Conservation (phyloP, 106 monocot species). For the Phalaenopsis aphrodite region DNA sequence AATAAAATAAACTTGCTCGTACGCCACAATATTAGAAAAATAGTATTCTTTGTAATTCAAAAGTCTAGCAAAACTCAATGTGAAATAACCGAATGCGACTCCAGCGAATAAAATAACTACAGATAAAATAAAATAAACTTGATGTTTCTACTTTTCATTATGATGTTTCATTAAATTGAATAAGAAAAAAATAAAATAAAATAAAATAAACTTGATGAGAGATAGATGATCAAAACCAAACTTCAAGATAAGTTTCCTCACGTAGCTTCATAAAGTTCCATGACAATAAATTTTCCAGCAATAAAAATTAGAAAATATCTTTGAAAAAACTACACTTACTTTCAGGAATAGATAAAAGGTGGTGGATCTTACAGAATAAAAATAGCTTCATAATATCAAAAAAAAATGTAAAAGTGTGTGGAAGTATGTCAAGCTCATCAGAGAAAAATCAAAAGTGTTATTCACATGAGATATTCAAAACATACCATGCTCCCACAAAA, state of each 20-base stretch:
- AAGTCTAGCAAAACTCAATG: background rate
- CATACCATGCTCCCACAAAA: slow-evolving; percentile 55
- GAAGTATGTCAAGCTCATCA: background rate
- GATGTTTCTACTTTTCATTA: background rate
- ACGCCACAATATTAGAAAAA: background rate
- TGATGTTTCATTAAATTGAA: background rate
- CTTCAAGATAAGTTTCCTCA: background rate
- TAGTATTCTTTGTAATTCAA: background rate
- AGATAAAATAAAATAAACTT: background rate
- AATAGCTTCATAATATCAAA: background rate
- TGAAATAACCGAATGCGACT: too few species aligned
- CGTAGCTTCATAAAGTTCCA: background rate
- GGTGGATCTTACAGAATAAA: too few species aligned
- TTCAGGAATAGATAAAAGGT: background rate
- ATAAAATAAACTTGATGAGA: too few species aligned
- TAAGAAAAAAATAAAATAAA: background rate
- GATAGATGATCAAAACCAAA: background rate
- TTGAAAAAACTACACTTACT: background rate
- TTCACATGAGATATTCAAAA: background rate
- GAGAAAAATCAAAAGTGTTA: background rate
- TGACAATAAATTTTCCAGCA: background rate
- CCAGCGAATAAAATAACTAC: background rate
- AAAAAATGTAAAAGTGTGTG: background rate
- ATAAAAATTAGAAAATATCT: background rate
- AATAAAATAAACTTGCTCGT: background rate